Evolutionary conservation across 139 green algal genomes (phyloP).

Genomic region (Closterium sp.): DNA sequence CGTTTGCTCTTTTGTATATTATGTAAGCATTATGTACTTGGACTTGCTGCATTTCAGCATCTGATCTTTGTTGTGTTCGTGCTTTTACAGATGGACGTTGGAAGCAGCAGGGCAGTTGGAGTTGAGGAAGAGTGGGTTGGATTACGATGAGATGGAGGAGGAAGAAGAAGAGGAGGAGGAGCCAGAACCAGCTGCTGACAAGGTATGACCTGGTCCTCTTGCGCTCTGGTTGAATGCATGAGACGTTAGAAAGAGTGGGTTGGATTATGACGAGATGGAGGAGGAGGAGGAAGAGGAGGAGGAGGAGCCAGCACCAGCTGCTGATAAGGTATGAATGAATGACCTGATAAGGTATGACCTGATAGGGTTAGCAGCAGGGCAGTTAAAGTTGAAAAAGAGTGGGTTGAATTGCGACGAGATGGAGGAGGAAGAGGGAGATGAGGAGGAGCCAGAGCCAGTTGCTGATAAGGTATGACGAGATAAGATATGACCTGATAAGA

Average conservation of each 20-base stretch:
- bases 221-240: too few species aligned
- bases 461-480: too few species aligned
- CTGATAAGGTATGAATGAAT: neutral
- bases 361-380: too few species aligned
- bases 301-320: neutral
- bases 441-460: too few species aligned
- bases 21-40: neutral
- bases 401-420: too few species aligned
- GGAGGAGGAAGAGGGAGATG: too few species aligned
- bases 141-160: constrained; percentile 52
- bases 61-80: neutral
- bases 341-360: too few species aligned
- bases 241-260: neutral
- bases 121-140: constrained; percentile 26
- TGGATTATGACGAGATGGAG: constrained; percentile 16
- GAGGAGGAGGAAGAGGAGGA: constrained; percentile 1
- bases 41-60: neutral
- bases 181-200: too few species aligned
- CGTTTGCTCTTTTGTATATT: neutral
- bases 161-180: constrained; percentile 24
- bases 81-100: constrained; percentile 32
- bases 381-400: too few species aligned
- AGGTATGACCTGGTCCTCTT: too few species aligned
- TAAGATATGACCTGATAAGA: too few species aligned
- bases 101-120: constrained; percentile 45